Percentiles rank a stretch among this genome's conserved stretches.
Evolutionary conservation across 2,329 filamentous ascomycete species (phyloP).

Genomic region (Curvularia sp.): DNA sequence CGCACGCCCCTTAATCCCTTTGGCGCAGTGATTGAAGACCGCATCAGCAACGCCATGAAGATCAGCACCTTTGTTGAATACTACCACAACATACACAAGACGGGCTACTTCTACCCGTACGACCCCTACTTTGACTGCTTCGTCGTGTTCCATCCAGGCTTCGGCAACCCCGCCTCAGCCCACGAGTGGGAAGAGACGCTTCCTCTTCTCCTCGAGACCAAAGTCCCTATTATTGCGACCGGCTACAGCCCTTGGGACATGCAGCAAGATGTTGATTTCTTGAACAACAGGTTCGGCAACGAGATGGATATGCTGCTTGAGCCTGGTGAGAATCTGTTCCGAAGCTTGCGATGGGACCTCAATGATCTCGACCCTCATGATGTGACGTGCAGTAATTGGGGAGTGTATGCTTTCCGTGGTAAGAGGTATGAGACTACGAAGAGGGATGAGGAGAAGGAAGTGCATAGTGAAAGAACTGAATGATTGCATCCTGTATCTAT

Average conservation of each 20-base stretch:
- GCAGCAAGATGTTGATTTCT: slow-evolving; percentile 90
- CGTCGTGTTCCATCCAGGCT: slow-evolving; percentile 93
- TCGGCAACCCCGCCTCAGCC: slow-evolving; percentile 90
- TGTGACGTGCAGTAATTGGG: slow-evolving; percentile 95
- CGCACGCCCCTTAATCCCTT: slow-evolving; percentile 88
- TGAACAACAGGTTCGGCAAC: slow-evolving; percentile 81
- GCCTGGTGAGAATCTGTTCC: slow-evolving; percentile 92
- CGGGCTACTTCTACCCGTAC: slow-evolving; percentile 89
- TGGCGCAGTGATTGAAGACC: slow-evolving; percentile 91
- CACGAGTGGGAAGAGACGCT: slow-evolving; percentile 95
- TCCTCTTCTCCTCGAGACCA: slow-evolving; percentile 89
- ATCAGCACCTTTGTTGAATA: slow-evolving; percentile 98
- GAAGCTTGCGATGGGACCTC: slow-evolving; percentile 94
- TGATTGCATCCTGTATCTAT: slow-evolving; percentile 13
- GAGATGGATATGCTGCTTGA: slow-evolving; percentile 93
- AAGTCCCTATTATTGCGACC: slow-evolving; percentile 91
- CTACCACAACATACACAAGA: slow-evolving; percentile 94
- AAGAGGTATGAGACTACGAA: slow-evolving; percentile 84
- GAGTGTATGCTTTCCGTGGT: slow-evolving; percentile 94
- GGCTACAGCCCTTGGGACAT: slow-evolving; percentile 97
- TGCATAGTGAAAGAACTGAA: slow-evolving; percentile 45
- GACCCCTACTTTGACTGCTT: slow-evolving; percentile 99
- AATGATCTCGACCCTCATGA: slow-evolving; percentile 96
- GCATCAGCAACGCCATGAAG: slow-evolving; percentile 87
- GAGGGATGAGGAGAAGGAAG: slow-evolving; percentile 55